Evolutionary conservation across 2,329 filamentous ascomycete species (phyloP), one percentile per base, ranked within the genome.

Genomic region (Aspergillus glaucus): DNA sequence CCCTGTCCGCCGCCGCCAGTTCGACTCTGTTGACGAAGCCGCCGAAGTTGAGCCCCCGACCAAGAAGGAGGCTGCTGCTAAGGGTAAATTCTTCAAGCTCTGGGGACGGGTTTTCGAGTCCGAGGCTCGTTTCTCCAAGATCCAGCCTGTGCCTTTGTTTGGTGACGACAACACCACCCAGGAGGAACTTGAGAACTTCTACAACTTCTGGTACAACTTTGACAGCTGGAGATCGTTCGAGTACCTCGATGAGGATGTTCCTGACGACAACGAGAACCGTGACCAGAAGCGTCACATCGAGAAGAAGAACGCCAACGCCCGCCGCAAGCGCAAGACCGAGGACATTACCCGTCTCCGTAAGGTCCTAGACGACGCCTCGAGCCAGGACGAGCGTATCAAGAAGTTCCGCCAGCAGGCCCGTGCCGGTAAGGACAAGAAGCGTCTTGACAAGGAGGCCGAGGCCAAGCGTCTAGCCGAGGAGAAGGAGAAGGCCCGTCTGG

Each of bases 181-280:
- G 73, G 88, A 94, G 66, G 85, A 95, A 7, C 93, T 98, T 43
- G 91, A 97, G 67, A 77, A 79, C 47, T 98, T 98, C 73, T 98
- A 98, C 82, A 95, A 98, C 80, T 98, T 97, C 79, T 98, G 88
- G 86, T 98, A 97, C 80, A 94, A 92, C 80, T 95, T 98, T 63
- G 93, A 98, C 79, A 93, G 87, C 71, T 98, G 93, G 93, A 81
- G 93, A 53, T 85, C 87, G 2, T 98, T 98, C 64, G 93, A 98
- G 76, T 98, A 98, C 74, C 87, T 95, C 51, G 93, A 98, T 66
- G 93, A 98, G 78, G 93, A 98, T 67, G 92, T 98, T 26, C 93
- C 93, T 37, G 93, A 98, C 65, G 93, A 98, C 78, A 95, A 93
- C 71, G 93, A 97, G 77, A 95, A 91, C 78, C 91, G 93, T 70